A percentile compares a stretch with the other conserved stretches of the same genome.
phyloP scores from a whole-genome alignment of 2,329 filamentous ascomycete species.

The Colletotrichum sp. region DNA sequence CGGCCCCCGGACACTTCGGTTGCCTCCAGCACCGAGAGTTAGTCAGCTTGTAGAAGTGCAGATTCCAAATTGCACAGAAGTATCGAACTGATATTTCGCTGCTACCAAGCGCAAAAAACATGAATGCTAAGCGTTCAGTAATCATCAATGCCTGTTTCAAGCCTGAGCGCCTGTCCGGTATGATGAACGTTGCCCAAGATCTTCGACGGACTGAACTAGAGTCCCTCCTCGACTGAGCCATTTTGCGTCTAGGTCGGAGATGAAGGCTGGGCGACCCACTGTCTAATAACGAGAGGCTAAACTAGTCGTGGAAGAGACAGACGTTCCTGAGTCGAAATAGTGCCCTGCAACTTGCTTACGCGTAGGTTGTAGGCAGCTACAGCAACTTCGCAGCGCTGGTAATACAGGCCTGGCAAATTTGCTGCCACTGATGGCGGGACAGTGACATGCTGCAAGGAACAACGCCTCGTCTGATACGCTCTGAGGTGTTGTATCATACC shows the following conservation, averaged over 20 bases:
- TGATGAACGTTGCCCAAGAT: not conserved
- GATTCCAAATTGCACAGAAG: not conserved
- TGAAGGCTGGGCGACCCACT: not conserved
- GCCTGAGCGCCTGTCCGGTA: not conserved
- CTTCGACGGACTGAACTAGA: not conserved
- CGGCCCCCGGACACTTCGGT: not conserved
- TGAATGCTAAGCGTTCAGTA: not conserved
- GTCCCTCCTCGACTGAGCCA: not conserved
- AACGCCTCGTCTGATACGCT: not conserved
- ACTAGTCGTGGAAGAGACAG: not conserved
- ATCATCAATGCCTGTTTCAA: not conserved
- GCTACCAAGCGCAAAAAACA: not conserved
- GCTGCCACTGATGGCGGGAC: not conserved
- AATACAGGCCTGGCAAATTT: not conserved
- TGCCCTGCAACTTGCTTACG: slow-evolving; percentile 10
- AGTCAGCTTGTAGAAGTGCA: not conserved
- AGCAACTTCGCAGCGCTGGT: not conserved
- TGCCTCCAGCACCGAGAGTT: not conserved
- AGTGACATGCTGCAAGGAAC: not conserved
- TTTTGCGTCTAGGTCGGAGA: not conserved
- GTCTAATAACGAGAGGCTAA: not conserved
- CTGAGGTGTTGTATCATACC: not conserved
- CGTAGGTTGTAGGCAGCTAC: not conserved
- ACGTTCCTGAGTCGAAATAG: not conserved
- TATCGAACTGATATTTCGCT: not conserved